phyloP scores from a whole-genome alignment of 2,329 filamentous ascomycete species.

The Thelonectria olida region DNA sequence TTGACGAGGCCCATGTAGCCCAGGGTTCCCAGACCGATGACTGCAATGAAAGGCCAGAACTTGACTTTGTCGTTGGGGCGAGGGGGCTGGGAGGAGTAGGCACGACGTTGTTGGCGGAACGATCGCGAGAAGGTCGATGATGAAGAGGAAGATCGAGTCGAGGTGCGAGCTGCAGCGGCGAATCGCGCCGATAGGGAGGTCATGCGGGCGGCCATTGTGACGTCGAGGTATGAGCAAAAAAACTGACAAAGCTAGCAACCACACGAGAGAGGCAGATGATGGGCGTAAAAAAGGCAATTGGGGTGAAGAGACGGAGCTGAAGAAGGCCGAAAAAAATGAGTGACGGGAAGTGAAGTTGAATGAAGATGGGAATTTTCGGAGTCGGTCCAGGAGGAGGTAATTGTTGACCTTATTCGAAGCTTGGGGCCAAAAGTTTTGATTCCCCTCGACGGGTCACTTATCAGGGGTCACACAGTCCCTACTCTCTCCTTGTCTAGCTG shows the following conservation, averaged over 20 bases:
- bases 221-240: constrained; percentile 4
- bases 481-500: too few relatives aligned
- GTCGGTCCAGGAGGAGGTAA: constrained; percentile 7
- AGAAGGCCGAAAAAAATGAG: background rate
- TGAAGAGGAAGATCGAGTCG: constrained; percentile 26
- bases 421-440: background rate
- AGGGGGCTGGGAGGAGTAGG: constrained; percentile 56
- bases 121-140: constrained; percentile 19
- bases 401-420: background rate
- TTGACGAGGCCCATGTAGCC: constrained; percentile 63
- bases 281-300: constrained; percentile 18
- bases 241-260: constrained; percentile 15
- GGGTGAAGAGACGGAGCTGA: constrained; percentile 3
- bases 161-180: constrained; percentile 32
- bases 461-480: too few relatives aligned
- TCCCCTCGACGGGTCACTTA: too few relatives aligned
- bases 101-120: constrained; percentile 37
- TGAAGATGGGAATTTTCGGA: constrained; percentile 10
- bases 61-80: constrained; percentile 54
- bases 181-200: constrained; percentile 39
- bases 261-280: constrained; percentile 24
- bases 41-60: constrained; percentile 66
- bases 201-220: constrained; percentile 46
- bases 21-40: constrained; percentile 58
- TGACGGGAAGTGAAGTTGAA: background rate